These are phyloP conservation scores for Toxoplasma gondii DNA, from an alignment of 169 alveolate genomes.

Conservation along the genomic window DNA sequence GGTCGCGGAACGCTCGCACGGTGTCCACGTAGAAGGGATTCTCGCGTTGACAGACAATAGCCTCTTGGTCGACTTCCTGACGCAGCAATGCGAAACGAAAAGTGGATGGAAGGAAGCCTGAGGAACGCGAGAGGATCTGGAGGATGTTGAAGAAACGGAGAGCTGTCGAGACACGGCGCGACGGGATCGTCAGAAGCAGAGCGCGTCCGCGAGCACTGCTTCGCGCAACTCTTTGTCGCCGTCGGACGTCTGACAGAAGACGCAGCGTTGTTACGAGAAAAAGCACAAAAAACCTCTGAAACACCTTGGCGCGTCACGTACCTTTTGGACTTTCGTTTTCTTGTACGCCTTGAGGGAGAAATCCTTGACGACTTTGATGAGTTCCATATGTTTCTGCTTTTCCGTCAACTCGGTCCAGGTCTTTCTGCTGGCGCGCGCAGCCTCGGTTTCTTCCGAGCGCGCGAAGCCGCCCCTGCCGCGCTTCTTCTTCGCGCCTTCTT, in stretches of 20 bases:
- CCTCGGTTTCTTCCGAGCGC: neutral
- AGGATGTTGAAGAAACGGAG: too few relatives aligned
- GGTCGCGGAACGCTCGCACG: constrained; percentile 90
- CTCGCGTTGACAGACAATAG: constrained; percentile 96
- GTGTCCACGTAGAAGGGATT: constrained; percentile 94
- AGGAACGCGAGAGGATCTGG: neutral
- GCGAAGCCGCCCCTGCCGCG: neutral
- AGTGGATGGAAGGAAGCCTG: neutral
- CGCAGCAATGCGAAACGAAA: neutral
- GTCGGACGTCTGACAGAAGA: too few relatives aligned
- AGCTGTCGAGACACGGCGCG: too few relatives aligned
- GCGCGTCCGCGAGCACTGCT: too few relatives aligned
- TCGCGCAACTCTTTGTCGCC: too few relatives aligned
- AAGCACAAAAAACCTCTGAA: too few relatives aligned
- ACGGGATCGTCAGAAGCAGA: too few relatives aligned
- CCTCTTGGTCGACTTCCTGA: constrained; percentile 36
- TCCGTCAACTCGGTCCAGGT: constrained; percentile 69
- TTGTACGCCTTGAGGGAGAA: constrained; percentile 71
- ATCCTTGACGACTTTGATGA: constrained; percentile 56
- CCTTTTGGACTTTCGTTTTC: constrained; percentile 63
- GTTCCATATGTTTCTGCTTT: constrained; percentile 40
- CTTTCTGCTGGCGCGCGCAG: neutral
- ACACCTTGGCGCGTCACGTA: too few relatives aligned
- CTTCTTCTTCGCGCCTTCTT: neutral
- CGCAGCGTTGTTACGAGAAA: too few relatives aligned